phyloP scores from a whole-genome alignment of 2,329 filamentous ascomycete genomes.

The Chaetomium sp. region DNA sequence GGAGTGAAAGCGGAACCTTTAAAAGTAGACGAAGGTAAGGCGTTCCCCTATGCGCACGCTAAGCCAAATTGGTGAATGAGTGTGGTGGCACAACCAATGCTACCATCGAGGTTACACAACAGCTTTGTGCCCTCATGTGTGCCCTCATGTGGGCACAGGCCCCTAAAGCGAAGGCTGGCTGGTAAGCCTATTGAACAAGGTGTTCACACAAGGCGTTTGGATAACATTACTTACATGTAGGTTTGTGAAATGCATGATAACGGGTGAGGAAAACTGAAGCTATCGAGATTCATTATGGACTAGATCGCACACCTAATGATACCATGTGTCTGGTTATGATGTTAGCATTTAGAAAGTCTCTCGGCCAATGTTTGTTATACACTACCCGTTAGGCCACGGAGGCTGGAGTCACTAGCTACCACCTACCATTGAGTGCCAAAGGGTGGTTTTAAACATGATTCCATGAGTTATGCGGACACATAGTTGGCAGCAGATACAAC shows the following conservation, averaged over 20 bases:
- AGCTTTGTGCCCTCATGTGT: no score
- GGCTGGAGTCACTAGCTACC: neutral
- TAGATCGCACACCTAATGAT: neutral
- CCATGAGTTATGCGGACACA: neutral
- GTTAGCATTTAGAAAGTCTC: neutral
- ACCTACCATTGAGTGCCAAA: neutral
- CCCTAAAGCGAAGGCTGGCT: neutral
- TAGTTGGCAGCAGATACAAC: neutral
- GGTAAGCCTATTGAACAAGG: neutral
- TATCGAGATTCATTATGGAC: neutral
- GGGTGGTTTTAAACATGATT: neutral
- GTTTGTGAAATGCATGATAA: neutral
- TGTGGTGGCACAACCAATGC: neutral
- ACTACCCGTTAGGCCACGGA: neutral
- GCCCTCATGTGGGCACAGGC: neutral
- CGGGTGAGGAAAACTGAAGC: neutral
- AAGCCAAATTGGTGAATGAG: neutral
- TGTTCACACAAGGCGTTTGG: neutral
- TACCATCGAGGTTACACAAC: neutral
- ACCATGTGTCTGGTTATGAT: neutral
- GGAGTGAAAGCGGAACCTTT: neutral
- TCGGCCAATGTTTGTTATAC: neutral
- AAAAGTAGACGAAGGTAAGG: neutral
- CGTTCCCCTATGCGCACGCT: neutral
- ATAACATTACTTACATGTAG: neutral